Conservation (phyloP, 257 asterid genomes). For the Echites panduratus region DNA sequence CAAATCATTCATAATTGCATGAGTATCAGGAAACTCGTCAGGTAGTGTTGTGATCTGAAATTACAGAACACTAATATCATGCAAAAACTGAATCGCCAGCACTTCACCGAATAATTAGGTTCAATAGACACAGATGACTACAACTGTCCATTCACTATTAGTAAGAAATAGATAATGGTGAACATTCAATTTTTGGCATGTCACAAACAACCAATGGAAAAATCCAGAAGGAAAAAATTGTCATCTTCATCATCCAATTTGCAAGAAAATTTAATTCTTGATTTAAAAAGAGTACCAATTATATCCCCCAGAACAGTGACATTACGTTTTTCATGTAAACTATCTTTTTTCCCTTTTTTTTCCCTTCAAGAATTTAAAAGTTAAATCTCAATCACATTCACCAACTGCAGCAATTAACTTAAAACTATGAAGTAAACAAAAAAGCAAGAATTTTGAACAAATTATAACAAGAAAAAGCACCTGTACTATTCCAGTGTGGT, state of each 20-base stretch:
- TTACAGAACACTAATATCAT: neutral
- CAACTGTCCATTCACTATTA: neutral
- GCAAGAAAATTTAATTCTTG: neutral
- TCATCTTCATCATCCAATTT: neutral
- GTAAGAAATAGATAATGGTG: neutral
- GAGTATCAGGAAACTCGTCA: slow-evolving; percentile 87
- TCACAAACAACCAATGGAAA: neutral
- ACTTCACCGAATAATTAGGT: neutral
- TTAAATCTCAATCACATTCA: neutral
- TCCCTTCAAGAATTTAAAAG: neutral
- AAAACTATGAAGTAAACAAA: neutral
- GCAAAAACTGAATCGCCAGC: neutral
- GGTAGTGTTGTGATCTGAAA: slow-evolving; percentile 87
- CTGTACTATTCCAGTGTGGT: slow-evolving; percentile 89
- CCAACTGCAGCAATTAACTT: neutral
- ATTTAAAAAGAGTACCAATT: neutral
- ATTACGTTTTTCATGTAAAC: neutral
- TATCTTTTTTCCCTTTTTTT: neutral
- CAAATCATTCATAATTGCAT: slow-evolving; percentile 66
- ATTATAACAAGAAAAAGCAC: slow-evolving; percentile 21
- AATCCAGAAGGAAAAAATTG: neutral
- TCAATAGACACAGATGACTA: neutral
- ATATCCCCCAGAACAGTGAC: neutral
- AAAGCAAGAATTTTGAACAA: neutral
- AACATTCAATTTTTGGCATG: neutral